Evolutionary conservation across 805 yeast genomes (phyloP), one percentile per base, ranked within the genome.

Genomic region (Pichia pseudocactophila): DNA sequence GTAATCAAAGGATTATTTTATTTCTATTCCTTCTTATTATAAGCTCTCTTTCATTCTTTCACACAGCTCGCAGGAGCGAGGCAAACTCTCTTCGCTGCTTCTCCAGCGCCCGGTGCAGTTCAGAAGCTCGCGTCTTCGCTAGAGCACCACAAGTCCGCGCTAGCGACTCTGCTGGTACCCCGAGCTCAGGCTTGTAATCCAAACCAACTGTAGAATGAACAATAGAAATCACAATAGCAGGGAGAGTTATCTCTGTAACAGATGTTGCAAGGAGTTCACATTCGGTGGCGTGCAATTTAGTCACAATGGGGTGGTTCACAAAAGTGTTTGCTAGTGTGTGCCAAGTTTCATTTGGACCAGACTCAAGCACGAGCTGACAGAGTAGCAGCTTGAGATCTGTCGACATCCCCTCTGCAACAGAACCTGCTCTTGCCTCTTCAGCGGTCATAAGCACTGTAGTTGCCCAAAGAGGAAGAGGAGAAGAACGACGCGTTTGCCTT

Each of bases 331-430:
- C 22, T 7, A 61, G 43, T 12, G 42, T 35, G 3, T 47, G 37
- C 30, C 46, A 34, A 19, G 44, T 42, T 16, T 40, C 22, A 47
- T 47, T 44, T 43, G 41, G 26, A 46, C 50, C 22, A 33, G 50
- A 30, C 35, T 47, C 38, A 28, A 46, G 53, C 5, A 61, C 43
- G 19, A 50, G 40, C 44, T 62, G 66, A n/a, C 57, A 51, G 3
- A 62, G 47, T 10, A 62, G 54, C 26, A 62, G 51, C 26, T 56
- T 48, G 12, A 57, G 46, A 45, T 59, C 60, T 3, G 59, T 56
- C 1, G 62, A 52, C 48, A 58, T 59, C 9, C 36, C 22, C 8
- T 22, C 32, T 18, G 27, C 13, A 16, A 28, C 11, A 33, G 12
- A 19, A 11, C 22, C 4, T 6, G 9, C 22, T 7, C 17, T 5